Evolutionary conservation across 805 yeast genomes (phyloP), one percentile per base, ranked within the genome.

Genomic region (Teunomyces tritomae): DNA sequence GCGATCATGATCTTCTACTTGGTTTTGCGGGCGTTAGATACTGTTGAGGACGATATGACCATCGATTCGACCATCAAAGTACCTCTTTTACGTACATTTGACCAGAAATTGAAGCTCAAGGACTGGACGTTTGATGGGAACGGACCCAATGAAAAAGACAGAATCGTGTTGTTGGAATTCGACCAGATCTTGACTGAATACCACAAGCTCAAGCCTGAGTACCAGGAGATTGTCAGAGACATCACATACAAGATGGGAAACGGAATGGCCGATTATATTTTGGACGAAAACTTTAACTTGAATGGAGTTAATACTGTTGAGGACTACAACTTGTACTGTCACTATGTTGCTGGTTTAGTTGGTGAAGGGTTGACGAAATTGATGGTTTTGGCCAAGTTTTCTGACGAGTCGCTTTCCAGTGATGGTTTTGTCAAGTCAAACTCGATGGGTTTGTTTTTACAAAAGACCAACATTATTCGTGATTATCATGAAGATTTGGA

Each of bases 321-420:
- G 51, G 98, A 90, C 62, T 94, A 87, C 64, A 91, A 94, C 63
- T 74, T 85, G 51, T 94, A 94, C 73, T 94, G 99, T 69, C 91
- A 91, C 69, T 89, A 91, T 61, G 99, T 94, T 49, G 99, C 99
- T 1, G 99, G 99, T 2, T 76, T 94, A 45, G 98, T 94, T 35
- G 99, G 99, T 48, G 97, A 90, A 62, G 99, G 99, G 2, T 75
- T 90, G 56, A 90, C 98, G 8, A 80, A 86, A 52, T 74, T 94
- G 67, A 81, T 89, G 58, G 85, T 87, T 14, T 75, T 82, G 37
- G 96, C 97, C 26, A 64, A 74, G 11, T 89, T 88, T 61, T 87
- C 87, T 34, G 79, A 82, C 47, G 63, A 72, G 0, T 58, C 56
- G 20, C 73, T 74, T 24, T 67, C 83, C 39, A 62, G 70, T 34